A percentile compares a stretch with the other conserved stretches of the same genome.
phyloP scores from a whole-genome alignment of 2,329 filamentous ascomycete species.

The Cercospora sp. region DNA sequence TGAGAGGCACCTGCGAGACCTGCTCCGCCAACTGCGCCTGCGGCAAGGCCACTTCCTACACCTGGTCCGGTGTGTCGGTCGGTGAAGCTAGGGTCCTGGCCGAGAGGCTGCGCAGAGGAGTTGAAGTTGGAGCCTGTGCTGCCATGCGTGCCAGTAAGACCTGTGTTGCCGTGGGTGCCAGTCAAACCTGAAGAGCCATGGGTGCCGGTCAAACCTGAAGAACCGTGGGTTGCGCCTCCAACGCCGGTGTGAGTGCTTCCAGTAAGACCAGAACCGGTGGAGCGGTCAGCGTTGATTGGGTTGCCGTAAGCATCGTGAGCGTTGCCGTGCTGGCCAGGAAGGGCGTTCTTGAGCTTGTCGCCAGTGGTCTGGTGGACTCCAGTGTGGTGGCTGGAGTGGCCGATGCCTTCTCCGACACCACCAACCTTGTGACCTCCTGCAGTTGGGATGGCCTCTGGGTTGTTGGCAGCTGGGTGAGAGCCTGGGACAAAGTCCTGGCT shows the following conservation, averaged over 20 bases:
- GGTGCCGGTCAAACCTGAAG: conserved; percentile 10
- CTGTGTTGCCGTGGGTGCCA: conserved; percentile 1
- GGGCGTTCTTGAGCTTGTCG: conserved; percentile 12
- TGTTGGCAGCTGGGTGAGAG: conserved; percentile 26
- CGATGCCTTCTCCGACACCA: conserved; percentile 17
- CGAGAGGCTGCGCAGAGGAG: conserved; percentile 18
- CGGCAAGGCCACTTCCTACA: conserved; percentile 8
- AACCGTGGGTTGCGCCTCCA: background rate
- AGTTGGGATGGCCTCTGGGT: conserved; percentile 33
- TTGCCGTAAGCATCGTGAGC: conserved; percentile 18
- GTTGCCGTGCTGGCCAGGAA: conserved; percentile 16
- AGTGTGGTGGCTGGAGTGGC: conserved; percentile 14
- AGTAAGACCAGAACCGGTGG: background rate
- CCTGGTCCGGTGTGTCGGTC: conserved; percentile 20
- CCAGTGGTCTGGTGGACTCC: conserved; percentile 12
- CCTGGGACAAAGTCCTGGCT: conserved; percentile 19
- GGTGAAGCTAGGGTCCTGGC: conserved; percentile 18
- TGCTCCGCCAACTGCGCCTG: conserved; percentile 14
- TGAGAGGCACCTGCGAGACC: conserved; percentile 15
- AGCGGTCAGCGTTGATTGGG: conserved; percentile 7
- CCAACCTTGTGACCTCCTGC: conserved; percentile 33
- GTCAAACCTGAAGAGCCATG: conserved; percentile 5
- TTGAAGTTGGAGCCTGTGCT: conserved; percentile 10
- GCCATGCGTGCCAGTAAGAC: background rate
- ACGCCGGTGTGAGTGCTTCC: conserved; percentile 8